Evolutionary conservation across 2,329 filamentous ascomycete genomes (phyloP), one percentile per base, ranked within the genome.

Genomic region (Talaromyces funiculosus): DNA sequence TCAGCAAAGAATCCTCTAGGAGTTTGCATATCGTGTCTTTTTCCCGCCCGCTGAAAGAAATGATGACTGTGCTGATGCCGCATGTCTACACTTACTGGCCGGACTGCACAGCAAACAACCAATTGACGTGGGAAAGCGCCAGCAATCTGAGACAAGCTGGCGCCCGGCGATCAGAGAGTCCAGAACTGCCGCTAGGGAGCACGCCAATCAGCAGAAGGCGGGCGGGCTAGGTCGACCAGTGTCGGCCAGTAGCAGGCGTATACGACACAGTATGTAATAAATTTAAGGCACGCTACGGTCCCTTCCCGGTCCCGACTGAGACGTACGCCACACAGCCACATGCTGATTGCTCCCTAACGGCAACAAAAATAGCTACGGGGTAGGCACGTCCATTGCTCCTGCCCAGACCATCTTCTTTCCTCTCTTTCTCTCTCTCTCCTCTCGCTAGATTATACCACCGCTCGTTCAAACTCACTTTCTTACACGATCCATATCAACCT

Each of bases 281-380:
- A 37, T 10, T 22, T 22, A 16, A 26, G 24, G 14, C 2, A 18
- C 40, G 40, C 54, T 37, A 31, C 29, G 53, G 24, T 5, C 37
- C 33, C 53, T 55, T 29, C 47, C 47, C 29, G 22, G 29, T 20
- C 16, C 35, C 53, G 37, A 4, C 47, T 20, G 47, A 38, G 29
- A 38, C 54, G 31, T 37, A 26, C 40, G 54, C 54, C 54, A 57
- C 54, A 16, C 54, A 45, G 54, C 54, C 54, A 57, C 54, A 47
- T 14, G 6, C 3, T 2, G 7, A n/a, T 42, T 9, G 1, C n/a
- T 42, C 18, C 2, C 8, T 29, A 8, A 5, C 26, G 31, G 47
- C 9, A 51, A 35, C 47, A 33, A 35, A 51, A 51, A 14, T 51
- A 33, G 7, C 18, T 24, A 54, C 14, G 31, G 51, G 51, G 31